These are phyloP conservation scores for Dryas integrifolia DNA, from an alignment of 331 rosid species.

Conservation along the genomic window DNA sequence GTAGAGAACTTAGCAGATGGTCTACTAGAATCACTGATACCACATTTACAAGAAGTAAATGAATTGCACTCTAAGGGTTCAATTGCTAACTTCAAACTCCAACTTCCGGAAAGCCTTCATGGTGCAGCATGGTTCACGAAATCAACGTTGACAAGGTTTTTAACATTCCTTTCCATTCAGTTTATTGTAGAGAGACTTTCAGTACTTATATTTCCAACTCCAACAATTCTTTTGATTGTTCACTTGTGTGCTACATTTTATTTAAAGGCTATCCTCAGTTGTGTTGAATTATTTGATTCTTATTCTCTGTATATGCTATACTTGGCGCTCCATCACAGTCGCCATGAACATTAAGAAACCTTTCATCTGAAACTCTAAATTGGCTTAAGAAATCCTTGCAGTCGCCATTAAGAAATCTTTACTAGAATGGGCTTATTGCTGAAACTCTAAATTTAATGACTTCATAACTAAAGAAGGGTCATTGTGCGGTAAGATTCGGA, in stretches of 20 bases:
- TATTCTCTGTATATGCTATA: background rate
- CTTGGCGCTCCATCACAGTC: background rate
- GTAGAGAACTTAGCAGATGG: slow-evolving; percentile 59
- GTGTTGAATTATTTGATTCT: background rate
- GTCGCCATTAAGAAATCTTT: background rate
- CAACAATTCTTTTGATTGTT: slow-evolving; percentile 21
- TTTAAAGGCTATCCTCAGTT: background rate
- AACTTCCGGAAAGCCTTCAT: slow-evolving; percentile 47
- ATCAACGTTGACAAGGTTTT: slow-evolving; percentile 71
- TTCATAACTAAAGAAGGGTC: background rate
- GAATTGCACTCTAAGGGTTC: slow-evolving; percentile 53
- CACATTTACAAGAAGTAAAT: slow-evolving; percentile 58
- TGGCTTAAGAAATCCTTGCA: background rate
- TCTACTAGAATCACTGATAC: slow-evolving; percentile 58
- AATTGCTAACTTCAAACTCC: slow-evolving; percentile 55
- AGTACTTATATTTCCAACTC: slow-evolving; percentile 6
- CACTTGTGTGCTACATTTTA: background rate
- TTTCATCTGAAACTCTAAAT: background rate
- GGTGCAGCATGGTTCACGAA: slow-evolving; percentile 80
- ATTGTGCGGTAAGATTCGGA: background rate
- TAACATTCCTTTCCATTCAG: slow-evolving; percentile 22
- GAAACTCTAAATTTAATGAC: background rate
- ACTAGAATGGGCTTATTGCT: too few relatives aligned
- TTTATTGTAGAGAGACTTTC: background rate
- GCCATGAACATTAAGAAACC: background rate